Evolutionary conservation across 768 basidiomycete species (phyloP), one percentile per base, ranked within the genome.

Genomic region (Suillus hirtellus): DNA sequence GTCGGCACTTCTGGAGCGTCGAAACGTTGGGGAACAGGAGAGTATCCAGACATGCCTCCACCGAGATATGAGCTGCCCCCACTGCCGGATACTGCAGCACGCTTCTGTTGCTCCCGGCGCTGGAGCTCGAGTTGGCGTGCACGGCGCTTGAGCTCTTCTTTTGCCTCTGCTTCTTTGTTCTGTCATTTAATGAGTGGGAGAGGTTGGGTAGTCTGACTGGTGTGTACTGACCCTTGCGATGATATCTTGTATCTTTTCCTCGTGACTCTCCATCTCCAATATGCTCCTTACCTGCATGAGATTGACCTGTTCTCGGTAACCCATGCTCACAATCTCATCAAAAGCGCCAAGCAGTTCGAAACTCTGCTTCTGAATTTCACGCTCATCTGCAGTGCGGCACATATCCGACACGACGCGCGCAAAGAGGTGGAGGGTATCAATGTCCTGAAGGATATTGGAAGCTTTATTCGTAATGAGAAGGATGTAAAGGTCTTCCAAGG

Each of bases 141-240:
- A 37, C 96, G 90, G 46, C 97, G 88, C 75, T 99, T 99, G 72
- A 99, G 89, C 72, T 98, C 96, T 74, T 99, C 97, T 74, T 99
- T 99, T 2, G 96, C 97, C 71, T 99, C 97, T 7, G 95, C 95
- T 78, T 99, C 97, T 78, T 99, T 99, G 81, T 99, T 99, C 90
- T 96, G 67, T 50, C 1, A 52, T 50, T 2, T 19, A 40, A 40
- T 44, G 27, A 59, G 58, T 53, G 15, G 40, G 52, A 31, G 17
- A 31, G 17, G 6, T 27, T 34, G 21, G n/a, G 7, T 19, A 60
- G 52, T 17, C 19, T 63, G 19, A 47, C 14, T 27, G 34, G 8
- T 34, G 11, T 6, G 44, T 44, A 77, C 89, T 65, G 72, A 95
- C 95, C 76, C 92, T 84, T 12, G 95, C 92, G 68, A 99, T 99